Conservation (phyloP, 441 rosid species). For the Brassica hybrid region DNA sequence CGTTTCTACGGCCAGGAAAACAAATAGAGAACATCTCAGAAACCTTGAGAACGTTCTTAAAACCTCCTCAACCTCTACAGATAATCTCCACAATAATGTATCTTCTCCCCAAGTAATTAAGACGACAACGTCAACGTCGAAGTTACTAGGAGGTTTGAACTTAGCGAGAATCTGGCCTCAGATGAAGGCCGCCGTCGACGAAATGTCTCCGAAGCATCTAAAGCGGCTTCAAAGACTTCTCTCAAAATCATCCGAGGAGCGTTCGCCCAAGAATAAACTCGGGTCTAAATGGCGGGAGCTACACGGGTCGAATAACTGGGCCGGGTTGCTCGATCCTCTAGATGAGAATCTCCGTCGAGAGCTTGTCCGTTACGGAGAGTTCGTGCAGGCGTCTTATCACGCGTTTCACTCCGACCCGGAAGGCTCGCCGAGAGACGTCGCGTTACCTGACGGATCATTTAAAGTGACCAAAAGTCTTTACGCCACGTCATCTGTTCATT, state of each 20-base stretch:
- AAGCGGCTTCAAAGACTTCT: constrained; percentile 72
- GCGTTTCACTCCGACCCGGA: constrained; percentile 66
- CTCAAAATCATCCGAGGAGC: constrained; percentile 58
- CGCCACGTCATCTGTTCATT: constrained; percentile 68
- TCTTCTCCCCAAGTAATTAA: constrained; percentile 22
- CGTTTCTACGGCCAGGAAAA: constrained; percentile 4
- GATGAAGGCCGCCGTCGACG: constrained; percentile 70
- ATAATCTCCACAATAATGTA: constrained; percentile 3
- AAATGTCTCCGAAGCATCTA: constrained; percentile 81
- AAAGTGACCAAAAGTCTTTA: constrained; percentile 65
- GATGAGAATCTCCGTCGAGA: constrained; percentile 78
- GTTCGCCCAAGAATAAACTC: constrained; percentile 80
- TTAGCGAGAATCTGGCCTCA: constrained; percentile 77
- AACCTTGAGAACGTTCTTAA: constrained; percentile 72
- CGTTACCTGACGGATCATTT: constrained; percentile 57
- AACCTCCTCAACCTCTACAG: constrained; percentile 39
- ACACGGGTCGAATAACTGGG: constrained; percentile 70
- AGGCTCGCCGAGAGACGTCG: constrained; percentile 49
- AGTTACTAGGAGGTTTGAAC: constrained; percentile 58
- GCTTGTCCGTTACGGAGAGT: constrained; percentile 72
- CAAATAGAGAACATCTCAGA: constrained; percentile 57
- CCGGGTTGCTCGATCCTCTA: constrained; percentile 68
- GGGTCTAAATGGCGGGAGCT: constrained; percentile 66
- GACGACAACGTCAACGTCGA: constrained; percentile 32
- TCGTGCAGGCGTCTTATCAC: constrained; percentile 70